Conservation (phyloP, 2,329 filamentous ascomycete species). For the Xylaria sp. region DNA sequence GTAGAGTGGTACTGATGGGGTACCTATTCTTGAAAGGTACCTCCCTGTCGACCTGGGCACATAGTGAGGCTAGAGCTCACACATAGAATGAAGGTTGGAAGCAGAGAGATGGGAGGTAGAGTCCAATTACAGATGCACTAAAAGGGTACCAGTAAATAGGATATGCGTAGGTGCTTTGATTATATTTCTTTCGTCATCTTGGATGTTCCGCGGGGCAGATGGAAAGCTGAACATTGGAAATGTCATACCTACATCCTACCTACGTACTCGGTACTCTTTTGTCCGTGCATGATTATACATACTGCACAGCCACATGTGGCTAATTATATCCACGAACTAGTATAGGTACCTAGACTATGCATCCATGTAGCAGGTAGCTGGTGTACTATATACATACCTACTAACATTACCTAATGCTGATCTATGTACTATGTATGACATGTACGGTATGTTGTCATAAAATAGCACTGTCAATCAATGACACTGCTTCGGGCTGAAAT, state of each 20-base stretch:
- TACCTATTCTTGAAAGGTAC: too few relatives aligned
- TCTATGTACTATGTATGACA: neutral
- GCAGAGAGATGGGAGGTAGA: neutral
- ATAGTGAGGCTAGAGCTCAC: too few relatives aligned
- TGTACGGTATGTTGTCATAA: neutral
- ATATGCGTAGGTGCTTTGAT: neutral
- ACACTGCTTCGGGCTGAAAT: neutral
- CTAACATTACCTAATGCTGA: neutral
- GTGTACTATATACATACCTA: too few relatives aligned
- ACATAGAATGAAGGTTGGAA: neutral
- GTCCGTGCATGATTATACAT: neutral
- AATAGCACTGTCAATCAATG: slow-evolving; percentile 2
- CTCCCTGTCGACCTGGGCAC: too few relatives aligned
- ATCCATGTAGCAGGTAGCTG: too few relatives aligned
- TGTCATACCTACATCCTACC: too few relatives aligned
- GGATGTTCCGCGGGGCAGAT: slow-evolving; percentile 29
- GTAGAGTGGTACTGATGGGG: too few relatives aligned
- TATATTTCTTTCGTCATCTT: slow-evolving; percentile 31
- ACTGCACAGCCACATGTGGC: slow-evolving; percentile 5
- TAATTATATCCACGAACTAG: too few relatives aligned
- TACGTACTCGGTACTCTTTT: too few relatives aligned
- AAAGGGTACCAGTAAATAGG: neutral
- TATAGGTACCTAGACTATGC: neutral
- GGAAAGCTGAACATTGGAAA: too few relatives aligned
- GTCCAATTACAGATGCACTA: neutral